Percentiles rank a stretch among this genome's conserved stretches.
phyloP scores from a whole-genome alignment of 2,329 filamentous ascomycete genomes.

The Fusarium sp. region DNA sequence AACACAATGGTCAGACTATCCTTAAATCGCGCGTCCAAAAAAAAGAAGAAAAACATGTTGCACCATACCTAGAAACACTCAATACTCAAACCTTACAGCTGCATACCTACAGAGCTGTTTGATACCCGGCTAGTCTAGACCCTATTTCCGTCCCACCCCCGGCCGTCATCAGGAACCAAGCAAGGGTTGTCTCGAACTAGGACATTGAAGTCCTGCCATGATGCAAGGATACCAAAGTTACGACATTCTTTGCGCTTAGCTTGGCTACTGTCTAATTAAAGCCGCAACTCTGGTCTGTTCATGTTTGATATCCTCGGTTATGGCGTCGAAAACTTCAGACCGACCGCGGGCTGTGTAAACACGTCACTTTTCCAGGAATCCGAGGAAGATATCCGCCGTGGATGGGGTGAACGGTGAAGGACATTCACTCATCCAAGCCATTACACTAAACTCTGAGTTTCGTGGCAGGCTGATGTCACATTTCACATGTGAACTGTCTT shows the following conservation, averaged over 20 bases:
- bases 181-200: conserved; percentile 30
- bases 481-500: conserved; percentile 26
- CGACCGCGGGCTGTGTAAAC: conserved; percentile 8
- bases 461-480: neutral
- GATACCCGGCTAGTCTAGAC: neutral
- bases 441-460: neutral
- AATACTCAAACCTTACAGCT: neutral
- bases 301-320: conserved; percentile 35
- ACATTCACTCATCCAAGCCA: neutral
- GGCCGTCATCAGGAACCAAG: conserved; percentile 23
- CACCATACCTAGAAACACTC: neutral
- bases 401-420: neutral
- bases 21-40: neutral
- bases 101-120: neutral
- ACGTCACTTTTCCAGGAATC: conserved; percentile 31
- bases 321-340: conserved; percentile 9
- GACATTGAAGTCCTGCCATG: conserved; percentile 35
- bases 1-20: neutral
- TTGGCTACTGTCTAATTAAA: conserved; percentile 15
- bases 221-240: conserved; percentile 16
- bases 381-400: conserved; percentile 5
- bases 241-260: conserved; percentile 6
- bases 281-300: conserved; percentile 15
- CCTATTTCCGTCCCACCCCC: conserved; percentile 9
- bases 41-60: neutral